Evolutionary conservation across 1,284 basidiomycete species (phyloP).

Genomic region (Meira miltonrushii): DNA sequence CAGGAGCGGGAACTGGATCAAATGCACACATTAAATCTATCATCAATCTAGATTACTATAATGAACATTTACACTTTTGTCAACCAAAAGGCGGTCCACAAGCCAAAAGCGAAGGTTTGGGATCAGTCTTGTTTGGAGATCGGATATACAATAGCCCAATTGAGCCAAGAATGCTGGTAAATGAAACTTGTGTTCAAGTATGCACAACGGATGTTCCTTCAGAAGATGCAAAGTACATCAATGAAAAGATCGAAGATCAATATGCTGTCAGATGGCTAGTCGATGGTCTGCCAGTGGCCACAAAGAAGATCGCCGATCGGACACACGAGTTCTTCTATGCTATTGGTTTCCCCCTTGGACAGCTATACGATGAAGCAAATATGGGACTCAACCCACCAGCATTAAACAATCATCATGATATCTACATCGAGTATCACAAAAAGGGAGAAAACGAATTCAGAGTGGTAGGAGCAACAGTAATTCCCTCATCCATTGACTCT

Average conservation of each 20-base stretch:
- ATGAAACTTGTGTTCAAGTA: constrained; percentile 69
- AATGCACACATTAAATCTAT: constrained; percentile 33
- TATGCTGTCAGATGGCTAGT: constrained; percentile 93
- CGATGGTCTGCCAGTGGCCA: constrained; percentile 83
- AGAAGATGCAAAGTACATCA: constrained; percentile 80
- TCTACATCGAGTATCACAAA: constrained; percentile 50
- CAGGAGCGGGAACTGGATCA: constrained; percentile 5
- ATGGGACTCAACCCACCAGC: constrained; percentile 36
- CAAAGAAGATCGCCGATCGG: constrained; percentile 71
- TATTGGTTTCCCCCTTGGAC: constrained; percentile 54
- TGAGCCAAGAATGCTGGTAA: constrained; percentile 70
- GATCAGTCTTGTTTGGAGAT: constrained; percentile 91
- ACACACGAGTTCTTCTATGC: constrained; percentile 68
- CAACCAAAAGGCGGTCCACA: constrained; percentile 69
- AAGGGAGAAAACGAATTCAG: constrained; percentile 41
- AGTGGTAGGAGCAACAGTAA: constrained; percentile 48
- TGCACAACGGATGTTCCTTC: constrained; percentile 65
- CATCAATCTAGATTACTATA: constrained; percentile 68
- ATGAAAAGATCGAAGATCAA: constrained; percentile 82
- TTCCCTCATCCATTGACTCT: constrained; percentile 34
- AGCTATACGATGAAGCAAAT: constrained; percentile 52
- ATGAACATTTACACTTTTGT: constrained; percentile 80
- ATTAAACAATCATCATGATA: constrained; percentile 48
- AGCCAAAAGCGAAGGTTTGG: constrained; percentile 79
- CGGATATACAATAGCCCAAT: constrained; percentile 87